Percentiles rank a stretch among this genome's conserved stretches.
Conservation (phyloP, 306 rosid species). For the Dryas alaskensis region DNA sequence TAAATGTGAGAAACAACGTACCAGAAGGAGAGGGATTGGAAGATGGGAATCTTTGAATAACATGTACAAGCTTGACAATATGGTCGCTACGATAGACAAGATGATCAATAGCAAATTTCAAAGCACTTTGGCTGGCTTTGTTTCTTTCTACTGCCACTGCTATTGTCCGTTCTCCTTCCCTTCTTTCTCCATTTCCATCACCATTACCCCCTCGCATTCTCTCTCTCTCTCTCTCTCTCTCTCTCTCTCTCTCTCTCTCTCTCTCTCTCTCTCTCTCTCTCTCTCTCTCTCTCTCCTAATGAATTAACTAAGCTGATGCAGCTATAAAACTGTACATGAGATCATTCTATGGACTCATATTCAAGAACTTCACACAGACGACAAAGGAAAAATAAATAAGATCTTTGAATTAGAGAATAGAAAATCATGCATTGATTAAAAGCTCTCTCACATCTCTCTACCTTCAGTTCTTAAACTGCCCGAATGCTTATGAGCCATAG, state of each 20-base stretch:
- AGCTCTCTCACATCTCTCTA: neutral
- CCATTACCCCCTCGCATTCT: neutral
- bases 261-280: no score
- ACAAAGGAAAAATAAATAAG: neutral
- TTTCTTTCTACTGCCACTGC: conserved; percentile 35
- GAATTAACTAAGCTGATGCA: no score
- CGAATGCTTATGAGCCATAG: neutral
- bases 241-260: no score
- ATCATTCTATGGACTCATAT: neutral
- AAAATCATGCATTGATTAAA: neutral
- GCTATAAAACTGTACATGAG: no score
- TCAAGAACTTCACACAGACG: neutral
- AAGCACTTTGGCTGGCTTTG: conserved; percentile 32
- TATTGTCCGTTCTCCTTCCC: neutral
- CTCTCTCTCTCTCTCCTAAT: no score
- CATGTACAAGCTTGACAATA: conserved; percentile 33
- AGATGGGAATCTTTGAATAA: conserved; percentile 12
- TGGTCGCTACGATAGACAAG: neutral
- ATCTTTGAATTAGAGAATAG: neutral
- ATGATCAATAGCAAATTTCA: conserved; percentile 36
- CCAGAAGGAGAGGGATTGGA: no score
- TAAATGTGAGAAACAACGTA: no score
- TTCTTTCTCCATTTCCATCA: neutral
- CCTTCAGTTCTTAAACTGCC: neutral
- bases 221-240: neutral